Evolutionary conservation across 441 rosid species (phyloP), one percentile per base, ranked within the genome.

Genomic region (Erodium chrysanthum): DNA sequence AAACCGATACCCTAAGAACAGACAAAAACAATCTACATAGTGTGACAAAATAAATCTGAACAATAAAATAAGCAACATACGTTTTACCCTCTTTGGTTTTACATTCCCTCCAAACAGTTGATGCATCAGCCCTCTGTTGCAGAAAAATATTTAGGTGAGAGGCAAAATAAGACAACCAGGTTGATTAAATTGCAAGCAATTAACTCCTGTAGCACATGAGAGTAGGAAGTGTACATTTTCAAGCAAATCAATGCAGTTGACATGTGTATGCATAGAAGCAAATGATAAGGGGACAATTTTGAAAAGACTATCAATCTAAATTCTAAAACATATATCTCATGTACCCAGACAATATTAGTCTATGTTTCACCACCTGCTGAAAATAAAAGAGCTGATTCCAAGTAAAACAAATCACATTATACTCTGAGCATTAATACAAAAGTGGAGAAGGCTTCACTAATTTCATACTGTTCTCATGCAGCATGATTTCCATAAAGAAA

Each of bases 101-200:
- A 64, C 71, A 75, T 64, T 75, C 78, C 71, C 71, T 75, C 78
- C 78, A 75, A 21, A 75, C 74, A 2, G 78, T 75, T 33, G 78
- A 75, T 0, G 78, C 74, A 56, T 75, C 78, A 54, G 78, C 98
- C 76, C 92, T 86, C 98, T 94, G 92, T 73, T 20, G 31, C 60
- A 46, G 72, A 63, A 71, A 77, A 64, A 79, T 7, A 66, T 54
- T 75, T 67, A 79, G 71, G 60, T 54, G 64, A 71, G 58, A 37
- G 42, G 68, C 35, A 17, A 58, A 66, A 68, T 5, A n/a, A 59
- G 29, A 58, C 62, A 8, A 58, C 22, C 62, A 58, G 62, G 62
- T 22, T 58, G 23, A 10, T 3, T 10, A 22, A 58, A 58, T 21
- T 21, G 29, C 62, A 58, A 58, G 62, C 14, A 58, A 58, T 58